Evolutionary conservation across 2,329 filamentous ascomycete species (phyloP), one percentile per base, ranked within the genome.

Genomic region (Sclerotiophoma versabilis): DNA sequence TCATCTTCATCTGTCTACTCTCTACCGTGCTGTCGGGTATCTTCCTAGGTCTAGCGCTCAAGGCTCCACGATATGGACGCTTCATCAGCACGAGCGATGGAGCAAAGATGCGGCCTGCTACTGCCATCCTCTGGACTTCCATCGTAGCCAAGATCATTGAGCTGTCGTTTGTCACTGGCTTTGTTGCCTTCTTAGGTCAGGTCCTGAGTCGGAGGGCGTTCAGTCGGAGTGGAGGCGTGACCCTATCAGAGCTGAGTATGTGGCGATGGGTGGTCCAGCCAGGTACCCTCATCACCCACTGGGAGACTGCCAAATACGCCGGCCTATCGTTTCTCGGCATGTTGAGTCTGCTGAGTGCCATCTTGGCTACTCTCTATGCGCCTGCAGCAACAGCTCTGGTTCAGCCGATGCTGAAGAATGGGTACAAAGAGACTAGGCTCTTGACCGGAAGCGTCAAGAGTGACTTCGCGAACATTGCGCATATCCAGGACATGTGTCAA

Each of bases 241-340:
- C 86, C 0, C 81, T 93, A 14, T 87, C 90, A 0, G 90, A 93
- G 66, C 84, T 93, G 78, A 87, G 83, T 14, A 92, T 93, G 88
- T 82, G 90, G 39, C 83, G 83, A 36, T 93, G 90, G 90, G 69
- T 81, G 5, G 74, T 79, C 15, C 75, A 79, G 72, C 89, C 89
- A 0, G 90, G 90, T 0, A 88, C 85, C 0, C 79, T 93, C 58
- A 78, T 93, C 17, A 90, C 87, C 0, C 86, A 91, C 62, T 88
- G 81, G 73, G 81, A 87, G 57, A 84, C 83, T 4, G 76, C 92
- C 1, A 81, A 82, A 5, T 87, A 88, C 54, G 87, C 87, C 0
- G 87, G 80, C 0, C 59, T 84, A 1, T 88, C 87, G 0, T 61
- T 90, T 0, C 75, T 93, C 1, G 91, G 90, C 0, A 68, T 81